Evolutionary conservation across 257 asterid species (phyloP).

Genomic region (Solanum dulcamara): DNA sequence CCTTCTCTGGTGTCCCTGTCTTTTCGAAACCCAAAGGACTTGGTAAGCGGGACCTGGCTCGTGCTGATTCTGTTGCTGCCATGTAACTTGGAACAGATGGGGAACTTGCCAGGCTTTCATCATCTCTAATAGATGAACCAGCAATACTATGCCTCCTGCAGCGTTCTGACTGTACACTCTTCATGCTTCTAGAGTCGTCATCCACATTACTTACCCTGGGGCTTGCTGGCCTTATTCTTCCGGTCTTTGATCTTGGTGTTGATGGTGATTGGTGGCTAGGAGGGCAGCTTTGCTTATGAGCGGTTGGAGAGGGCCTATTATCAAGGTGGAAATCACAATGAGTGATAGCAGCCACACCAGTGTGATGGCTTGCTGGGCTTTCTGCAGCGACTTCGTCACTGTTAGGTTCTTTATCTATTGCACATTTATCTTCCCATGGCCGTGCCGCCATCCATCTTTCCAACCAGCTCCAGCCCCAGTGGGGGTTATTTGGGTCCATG

Average conservation of each 20-base stretch:
- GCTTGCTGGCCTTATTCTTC: conserved; percentile 23
- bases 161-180: conserved; percentile 45
- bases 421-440: conserved; percentile 47
- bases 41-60: conserved; percentile 43
- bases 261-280: conserved; percentile 57
- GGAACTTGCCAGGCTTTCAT: conserved; percentile 65
- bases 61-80: conserved; percentile 53
- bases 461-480: conserved; percentile 92
- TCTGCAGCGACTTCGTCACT: conserved; percentile 21
- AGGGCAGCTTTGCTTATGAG: conserved; percentile 27
- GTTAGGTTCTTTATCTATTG: conserved; percentile 33
- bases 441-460: conserved; percentile 83
- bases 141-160: conserved; percentile 53
- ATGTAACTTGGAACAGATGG: conserved; percentile 56
- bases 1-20: conserved; percentile 29
- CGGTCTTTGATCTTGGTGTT: conserved; percentile 39
- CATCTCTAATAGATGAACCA: conserved; percentile 65
- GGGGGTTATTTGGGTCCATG: conserved; percentile 60
- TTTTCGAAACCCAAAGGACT: conserved; percentile 39
- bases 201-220: conserved; percentile 31
- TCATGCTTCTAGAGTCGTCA: conserved; percentile 57
- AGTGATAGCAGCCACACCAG: conserved; percentile 8
- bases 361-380: conserved; percentile 13
- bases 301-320: conserved; percentile 24
- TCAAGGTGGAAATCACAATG: conserved; percentile 2